Percentiles rank a stretch among this genome's conserved stretches.
Conservation (phyloP, 2,329 filamentous ascomycete genomes). For the Pyricularia pennisetigena region DNA sequence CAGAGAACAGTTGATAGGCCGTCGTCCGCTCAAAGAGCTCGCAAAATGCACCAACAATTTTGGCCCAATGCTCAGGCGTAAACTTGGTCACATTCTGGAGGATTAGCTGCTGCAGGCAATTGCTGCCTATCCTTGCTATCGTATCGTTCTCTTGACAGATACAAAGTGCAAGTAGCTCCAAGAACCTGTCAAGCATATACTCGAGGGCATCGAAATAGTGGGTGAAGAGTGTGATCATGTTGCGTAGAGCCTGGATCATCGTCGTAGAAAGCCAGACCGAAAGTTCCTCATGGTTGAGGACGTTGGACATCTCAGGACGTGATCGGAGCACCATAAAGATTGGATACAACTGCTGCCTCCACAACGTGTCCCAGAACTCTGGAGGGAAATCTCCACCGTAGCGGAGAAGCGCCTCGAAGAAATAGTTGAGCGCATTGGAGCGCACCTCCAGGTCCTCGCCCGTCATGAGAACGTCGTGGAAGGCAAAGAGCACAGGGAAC, state of each 20-base stretch:
- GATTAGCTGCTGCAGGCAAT: slow-evolving; percentile 93
- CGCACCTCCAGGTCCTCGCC: slow-evolving; percentile 96
- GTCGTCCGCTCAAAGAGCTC: slow-evolving; percentile 93
- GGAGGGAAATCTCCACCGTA: slow-evolving; percentile 87
- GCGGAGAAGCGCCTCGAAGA: slow-evolving; percentile 85
- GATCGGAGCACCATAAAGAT: slow-evolving; percentile 98
- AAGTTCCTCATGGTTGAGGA: slow-evolving; percentile 88
- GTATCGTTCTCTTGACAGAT: slow-evolving; percentile 99
- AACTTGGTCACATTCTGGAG: slow-evolving; percentile 95
- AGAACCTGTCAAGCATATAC: slow-evolving; percentile 96
- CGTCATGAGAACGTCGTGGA: slow-evolving; percentile 98
- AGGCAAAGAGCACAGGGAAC: slow-evolving; percentile 97
- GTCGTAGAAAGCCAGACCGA: slow-evolving; percentile 98
- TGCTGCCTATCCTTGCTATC: slow-evolving; percentile 93
- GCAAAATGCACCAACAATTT: slow-evolving; percentile 92
- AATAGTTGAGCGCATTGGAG: slow-evolving; percentile 83
- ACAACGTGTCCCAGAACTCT: slow-evolving; percentile 97
- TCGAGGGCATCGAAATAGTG: slow-evolving; percentile 96
- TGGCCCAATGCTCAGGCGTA: slow-evolving; percentile 75
- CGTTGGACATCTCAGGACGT: slow-evolving; percentile 92
- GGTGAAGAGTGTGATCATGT: slow-evolving; percentile 98
- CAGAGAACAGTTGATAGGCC: slow-evolving; percentile 88
- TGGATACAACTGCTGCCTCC: slow-evolving; percentile 91
- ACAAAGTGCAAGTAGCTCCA: slow-evolving; percentile 87
- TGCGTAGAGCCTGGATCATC: slow-evolving; percentile 95